Conservation (phyloP, 352 stramenopile genomes). For the Phytophthora quininea region DNA sequence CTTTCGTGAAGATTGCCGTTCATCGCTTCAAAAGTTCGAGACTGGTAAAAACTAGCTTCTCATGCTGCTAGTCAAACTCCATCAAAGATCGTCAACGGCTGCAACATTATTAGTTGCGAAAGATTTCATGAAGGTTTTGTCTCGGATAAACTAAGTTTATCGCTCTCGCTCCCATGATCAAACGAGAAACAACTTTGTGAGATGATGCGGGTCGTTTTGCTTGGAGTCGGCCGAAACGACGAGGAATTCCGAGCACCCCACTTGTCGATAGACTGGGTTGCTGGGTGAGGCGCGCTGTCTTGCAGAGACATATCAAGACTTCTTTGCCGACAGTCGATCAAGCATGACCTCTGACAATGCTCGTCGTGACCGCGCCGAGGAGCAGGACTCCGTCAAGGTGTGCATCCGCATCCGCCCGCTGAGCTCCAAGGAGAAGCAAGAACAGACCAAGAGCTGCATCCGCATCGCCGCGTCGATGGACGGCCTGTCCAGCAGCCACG, state of each 20-base stretch:
- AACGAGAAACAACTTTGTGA: neutral
- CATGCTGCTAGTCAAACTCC: slow-evolving; percentile 15
- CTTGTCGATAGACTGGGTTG: neutral
- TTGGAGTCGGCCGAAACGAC: neutral
- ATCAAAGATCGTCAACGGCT: slow-evolving; percentile 18
- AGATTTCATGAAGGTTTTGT: too few relatives aligned
- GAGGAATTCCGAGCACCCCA: neutral
- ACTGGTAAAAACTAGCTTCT: neutral
- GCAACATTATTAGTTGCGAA: neutral
- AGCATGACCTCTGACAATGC: slow-evolving; percentile 28
- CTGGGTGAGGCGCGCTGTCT: neutral
- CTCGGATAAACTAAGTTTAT: too few relatives aligned
- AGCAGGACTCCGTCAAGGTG: slow-evolving; percentile 71
- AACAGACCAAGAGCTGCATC: slow-evolving; percentile 80
- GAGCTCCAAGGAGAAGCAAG: slow-evolving; percentile 63
- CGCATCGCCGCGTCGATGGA: slow-evolving; percentile 61
- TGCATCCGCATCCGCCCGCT: slow-evolving; percentile 79
- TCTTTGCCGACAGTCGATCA: slow-evolving; percentile 1
- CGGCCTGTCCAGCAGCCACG: slow-evolving; percentile 38
- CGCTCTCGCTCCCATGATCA: neutral
- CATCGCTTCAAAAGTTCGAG: neutral
- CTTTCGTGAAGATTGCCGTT: slow-evolving; percentile 12
- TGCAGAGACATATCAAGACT: neutral
- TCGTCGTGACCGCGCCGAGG: slow-evolving; percentile 35
- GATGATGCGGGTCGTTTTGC: neutral